Conservation (phyloP, 352 stramenopile genomes). For the Globisporangium radiosum region DNA sequence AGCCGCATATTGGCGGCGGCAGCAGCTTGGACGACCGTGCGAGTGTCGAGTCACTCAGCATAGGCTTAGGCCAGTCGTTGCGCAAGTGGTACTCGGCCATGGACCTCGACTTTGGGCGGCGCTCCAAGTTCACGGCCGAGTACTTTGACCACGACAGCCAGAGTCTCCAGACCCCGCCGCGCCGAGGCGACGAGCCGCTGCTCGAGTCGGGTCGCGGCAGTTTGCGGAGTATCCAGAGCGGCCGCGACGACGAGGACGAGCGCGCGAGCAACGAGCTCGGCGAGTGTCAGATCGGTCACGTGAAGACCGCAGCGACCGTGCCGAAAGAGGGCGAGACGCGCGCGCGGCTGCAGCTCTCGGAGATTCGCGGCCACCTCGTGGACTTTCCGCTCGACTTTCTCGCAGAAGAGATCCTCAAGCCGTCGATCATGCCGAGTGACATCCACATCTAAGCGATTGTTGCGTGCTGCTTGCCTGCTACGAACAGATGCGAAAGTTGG, state of each 20-base stretch:
- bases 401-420: constrained; percentile 78
- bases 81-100: constrained; percentile 72
- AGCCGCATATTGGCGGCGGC: background rate
- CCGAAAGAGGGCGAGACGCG: constrained; percentile 69
- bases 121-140: constrained; percentile 73
- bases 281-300: constrained; percentile 77
- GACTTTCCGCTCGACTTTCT: constrained; percentile 84
- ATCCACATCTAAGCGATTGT: constrained; percentile 71
- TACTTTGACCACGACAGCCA: constrained; percentile 55
- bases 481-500: background rate
- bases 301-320: constrained; percentile 79
- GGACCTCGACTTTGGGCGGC: constrained; percentile 63
- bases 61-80: constrained; percentile 49
- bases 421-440: constrained; percentile 71
- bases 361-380: constrained; percentile 81
- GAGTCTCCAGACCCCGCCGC: constrained; percentile 20
- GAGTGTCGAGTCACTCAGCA: constrained; percentile 45
- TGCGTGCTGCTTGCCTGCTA: background rate
- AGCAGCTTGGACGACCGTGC: constrained; percentile 10
- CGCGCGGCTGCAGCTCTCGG: constrained; percentile 62
- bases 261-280: constrained; percentile 39
- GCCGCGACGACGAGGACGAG: constrained; percentile 26
- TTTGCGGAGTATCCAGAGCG: constrained; percentile 23
- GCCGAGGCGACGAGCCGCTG: constrained; percentile 36
- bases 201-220: constrained; percentile 51